phyloP scores from a whole-genome alignment of 2,329 filamentous ascomycete species.

The Biscogniauxia mediterranea region DNA sequence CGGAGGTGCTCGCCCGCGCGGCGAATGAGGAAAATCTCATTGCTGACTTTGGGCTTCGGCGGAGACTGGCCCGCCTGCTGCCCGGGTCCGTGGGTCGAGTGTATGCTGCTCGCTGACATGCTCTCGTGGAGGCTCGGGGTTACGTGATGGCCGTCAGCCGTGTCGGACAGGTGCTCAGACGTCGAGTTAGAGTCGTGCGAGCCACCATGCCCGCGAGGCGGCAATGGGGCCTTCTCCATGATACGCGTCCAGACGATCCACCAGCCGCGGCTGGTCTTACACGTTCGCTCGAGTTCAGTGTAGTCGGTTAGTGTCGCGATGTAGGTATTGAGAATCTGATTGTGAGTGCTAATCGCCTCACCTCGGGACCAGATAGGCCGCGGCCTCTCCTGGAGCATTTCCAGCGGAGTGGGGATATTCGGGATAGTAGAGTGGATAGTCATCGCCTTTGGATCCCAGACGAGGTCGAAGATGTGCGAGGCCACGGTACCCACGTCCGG shows the following conservation, averaged over 20 bases:
- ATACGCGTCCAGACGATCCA: constrained; percentile 68
- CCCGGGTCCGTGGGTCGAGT: constrained; percentile 2
- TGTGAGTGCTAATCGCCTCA: constrained; percentile 64
- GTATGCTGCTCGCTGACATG: constrained; percentile 12
- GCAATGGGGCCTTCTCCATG: constrained; percentile 31
- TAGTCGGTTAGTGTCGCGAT: constrained; percentile 42
- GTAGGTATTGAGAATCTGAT: constrained; percentile 60
- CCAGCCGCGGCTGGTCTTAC: constrained; percentile 66
- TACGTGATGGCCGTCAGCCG: background rate
- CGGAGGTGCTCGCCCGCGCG: constrained; percentile 55
- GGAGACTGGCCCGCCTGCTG: constrained; percentile 1
- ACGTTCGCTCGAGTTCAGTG: constrained; percentile 57
- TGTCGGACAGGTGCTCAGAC: background rate
- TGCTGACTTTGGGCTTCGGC: constrained; percentile 36
- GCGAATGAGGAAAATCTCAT: constrained; percentile 62
- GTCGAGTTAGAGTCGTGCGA: constrained; percentile 1
- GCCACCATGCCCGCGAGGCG: background rate
- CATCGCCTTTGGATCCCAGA: constrained; percentile 58
- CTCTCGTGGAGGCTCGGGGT: constrained; percentile 8
- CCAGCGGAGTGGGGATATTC: constrained; percentile 56
- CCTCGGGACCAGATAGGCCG: constrained; percentile 52
- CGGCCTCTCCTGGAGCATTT: constrained; percentile 23
- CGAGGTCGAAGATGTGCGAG: constrained; percentile 57
- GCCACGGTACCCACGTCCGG: constrained; percentile 37
- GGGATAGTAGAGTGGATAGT: constrained; percentile 64